Evolutionary conservation across 2,329 filamentous ascomycete genomes (phyloP).

Genomic region (Clonostachys rosea): DNA sequence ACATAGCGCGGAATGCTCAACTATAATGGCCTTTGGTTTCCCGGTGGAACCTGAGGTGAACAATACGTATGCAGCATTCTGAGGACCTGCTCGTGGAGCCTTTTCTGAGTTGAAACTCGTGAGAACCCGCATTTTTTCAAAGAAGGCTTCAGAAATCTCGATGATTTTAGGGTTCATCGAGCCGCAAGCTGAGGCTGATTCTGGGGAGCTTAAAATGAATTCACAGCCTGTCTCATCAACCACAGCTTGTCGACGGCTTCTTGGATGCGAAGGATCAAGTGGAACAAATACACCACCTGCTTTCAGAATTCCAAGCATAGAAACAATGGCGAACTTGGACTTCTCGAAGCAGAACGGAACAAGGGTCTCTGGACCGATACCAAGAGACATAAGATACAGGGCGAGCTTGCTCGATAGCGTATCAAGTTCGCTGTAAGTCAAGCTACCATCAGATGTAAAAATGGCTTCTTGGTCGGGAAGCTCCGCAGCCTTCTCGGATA

Average conservation of each 20-base stretch:
- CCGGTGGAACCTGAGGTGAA: conserved; percentile 12
- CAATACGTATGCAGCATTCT: conserved; percentile 8
- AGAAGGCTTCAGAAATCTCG: background rate
- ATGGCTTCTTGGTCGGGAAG: conserved; percentile 5
- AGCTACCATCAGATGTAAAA: conserved; percentile 2
- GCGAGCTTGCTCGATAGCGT: background rate
- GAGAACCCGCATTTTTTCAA: background rate
- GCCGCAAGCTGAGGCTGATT: conserved; percentile 11
- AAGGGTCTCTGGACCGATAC: conserved; percentile 14
- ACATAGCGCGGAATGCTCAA: conserved; percentile 8
- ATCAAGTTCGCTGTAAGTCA: conserved; percentile 2
- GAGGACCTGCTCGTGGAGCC: background rate
- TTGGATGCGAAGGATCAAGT: background rate
- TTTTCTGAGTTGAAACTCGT: background rate
- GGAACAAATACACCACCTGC: background rate
- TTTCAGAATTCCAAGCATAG: background rate
- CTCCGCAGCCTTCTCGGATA: conserved; percentile 1
- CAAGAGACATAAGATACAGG: conserved; percentile 3
- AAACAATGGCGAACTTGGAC: background rate
- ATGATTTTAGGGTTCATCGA: background rate
- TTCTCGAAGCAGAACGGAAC: background rate
- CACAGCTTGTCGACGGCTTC: background rate
- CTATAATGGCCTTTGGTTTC: conserved; percentile 11
- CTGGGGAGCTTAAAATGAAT: background rate
- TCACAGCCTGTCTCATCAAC: background rate